A percentile compares a stretch with the other conserved stretches of the same genome.
Conservation (phyloP, 257 asterid genomes). For the Solanum rostratum region DNA sequence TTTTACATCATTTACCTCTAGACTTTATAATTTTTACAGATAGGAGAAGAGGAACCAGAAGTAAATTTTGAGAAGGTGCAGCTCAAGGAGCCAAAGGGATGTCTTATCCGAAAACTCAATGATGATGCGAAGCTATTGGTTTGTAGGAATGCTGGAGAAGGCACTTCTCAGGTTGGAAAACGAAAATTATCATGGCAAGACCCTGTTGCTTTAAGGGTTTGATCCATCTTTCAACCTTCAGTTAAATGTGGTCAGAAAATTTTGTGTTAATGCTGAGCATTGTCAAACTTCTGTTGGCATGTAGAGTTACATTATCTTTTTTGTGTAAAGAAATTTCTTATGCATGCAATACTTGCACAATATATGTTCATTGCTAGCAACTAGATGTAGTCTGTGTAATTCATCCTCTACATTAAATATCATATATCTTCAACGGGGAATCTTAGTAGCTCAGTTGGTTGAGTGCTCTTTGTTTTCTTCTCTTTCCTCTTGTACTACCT, state of each 20-base stretch:
- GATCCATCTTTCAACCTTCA: not conserved
- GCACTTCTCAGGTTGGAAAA: conserved; percentile 52
- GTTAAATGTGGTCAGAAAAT: not conserved
- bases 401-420: not conserved
- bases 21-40: conserved; percentile 17
- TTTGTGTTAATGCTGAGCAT: not conserved
- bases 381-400: not conserved
- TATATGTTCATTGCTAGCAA: not conserved
- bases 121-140: conserved; percentile 55
- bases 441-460: too few species aligned
- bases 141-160: conserved; percentile 67
- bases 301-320: not conserved
- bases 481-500: not conserved
- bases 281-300: not conserved
- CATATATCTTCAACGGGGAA: not conserved
- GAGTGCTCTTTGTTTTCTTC: not conserved
- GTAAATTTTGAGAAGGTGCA: conserved; percentile 16
- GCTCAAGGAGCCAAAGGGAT: conserved; percentile 33
- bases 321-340: not conserved
- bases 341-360: not conserved
- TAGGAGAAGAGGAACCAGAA: conserved; percentile 55
- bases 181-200: conserved; percentile 93
- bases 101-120: conserved; percentile 24
- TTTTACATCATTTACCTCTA: not conserved
- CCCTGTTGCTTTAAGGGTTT: conserved; percentile 75